Conservation (phyloP, 2,329 filamentous ascomycete genomes). For the Pyrenophora seminiperda region DNA sequence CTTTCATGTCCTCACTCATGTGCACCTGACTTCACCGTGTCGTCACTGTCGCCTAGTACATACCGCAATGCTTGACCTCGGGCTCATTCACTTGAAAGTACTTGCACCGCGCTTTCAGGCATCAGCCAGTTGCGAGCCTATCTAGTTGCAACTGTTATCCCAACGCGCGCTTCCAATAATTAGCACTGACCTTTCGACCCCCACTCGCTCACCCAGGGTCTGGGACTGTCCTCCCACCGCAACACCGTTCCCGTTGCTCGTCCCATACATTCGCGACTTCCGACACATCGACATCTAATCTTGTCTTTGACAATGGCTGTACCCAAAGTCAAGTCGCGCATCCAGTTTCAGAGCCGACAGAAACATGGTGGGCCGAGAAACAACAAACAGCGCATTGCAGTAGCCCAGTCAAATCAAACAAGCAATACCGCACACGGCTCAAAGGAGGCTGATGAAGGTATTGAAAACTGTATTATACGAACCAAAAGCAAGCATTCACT, state of each 20-base stretch:
- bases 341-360: not conserved
- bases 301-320: not conserved
- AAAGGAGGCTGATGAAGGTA: not conserved
- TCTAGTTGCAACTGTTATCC: too few species aligned
- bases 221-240: not conserved
- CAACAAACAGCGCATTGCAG: not conserved
- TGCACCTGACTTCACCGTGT: constrained; percentile 1
- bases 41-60: not conserved
- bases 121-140: too few species aligned
- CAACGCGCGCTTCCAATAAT: not conserved
- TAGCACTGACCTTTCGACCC: not conserved
- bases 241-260: not conserved
- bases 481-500: not conserved
- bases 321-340: constrained; percentile 4
- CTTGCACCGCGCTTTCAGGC: not conserved
- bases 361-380: not conserved
- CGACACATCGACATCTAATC: too few species aligned
- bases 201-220: not conserved
- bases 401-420: not conserved
- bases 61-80: not conserved
- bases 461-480: not conserved
- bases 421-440: not conserved
- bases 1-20: not conserved
- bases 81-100: not conserved
- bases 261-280: not conserved